These are phyloP conservation scores for Panaeolus cyanescens DNA, from an alignment of 768 basidiomycete species.

Conservation along the genomic window DNA sequence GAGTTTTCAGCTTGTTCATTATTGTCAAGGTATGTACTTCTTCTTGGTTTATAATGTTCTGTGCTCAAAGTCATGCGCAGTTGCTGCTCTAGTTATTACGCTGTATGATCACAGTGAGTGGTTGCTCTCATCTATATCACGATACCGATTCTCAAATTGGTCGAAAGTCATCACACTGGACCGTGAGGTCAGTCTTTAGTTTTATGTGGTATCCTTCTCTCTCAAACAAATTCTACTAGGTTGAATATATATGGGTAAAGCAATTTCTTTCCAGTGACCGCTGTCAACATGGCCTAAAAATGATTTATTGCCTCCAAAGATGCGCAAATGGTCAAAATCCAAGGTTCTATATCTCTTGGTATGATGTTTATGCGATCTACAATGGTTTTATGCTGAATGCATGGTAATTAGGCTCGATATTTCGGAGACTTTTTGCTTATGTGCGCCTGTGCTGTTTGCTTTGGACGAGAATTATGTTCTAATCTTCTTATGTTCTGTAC, in stretches of 20 bases:
- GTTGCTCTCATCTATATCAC: not conserved
- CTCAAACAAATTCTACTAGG: constrained; percentile 7
- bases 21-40: constrained; percentile 21
- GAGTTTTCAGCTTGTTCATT: constrained; percentile 16
- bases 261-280: no score
- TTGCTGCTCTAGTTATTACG: constrained; percentile 18
- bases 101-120: constrained; percentile 25
- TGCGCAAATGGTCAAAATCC: constrained; percentile 21
- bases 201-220: not conserved
- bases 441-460: constrained; percentile 11
- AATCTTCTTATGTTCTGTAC: not conserved
- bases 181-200: constrained; percentile 15
- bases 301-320: constrained; percentile 8
- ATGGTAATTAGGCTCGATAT: constrained; percentile 18
- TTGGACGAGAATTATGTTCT: not conserved
- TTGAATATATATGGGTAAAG: constrained; percentile 25
- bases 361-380: not conserved
- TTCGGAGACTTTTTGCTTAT: constrained; percentile 19
- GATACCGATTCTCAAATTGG: not conserved
- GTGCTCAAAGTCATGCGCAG: constrained; percentile 6
- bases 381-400: not conserved
- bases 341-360: constrained; percentile 24
- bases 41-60: not conserved
- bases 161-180: constrained; percentile 21
- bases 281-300: not conserved